Base-by-base conservation (phyloP, 176 grass and related monocot genomes). In the Oryza meridionalis region DNA sequence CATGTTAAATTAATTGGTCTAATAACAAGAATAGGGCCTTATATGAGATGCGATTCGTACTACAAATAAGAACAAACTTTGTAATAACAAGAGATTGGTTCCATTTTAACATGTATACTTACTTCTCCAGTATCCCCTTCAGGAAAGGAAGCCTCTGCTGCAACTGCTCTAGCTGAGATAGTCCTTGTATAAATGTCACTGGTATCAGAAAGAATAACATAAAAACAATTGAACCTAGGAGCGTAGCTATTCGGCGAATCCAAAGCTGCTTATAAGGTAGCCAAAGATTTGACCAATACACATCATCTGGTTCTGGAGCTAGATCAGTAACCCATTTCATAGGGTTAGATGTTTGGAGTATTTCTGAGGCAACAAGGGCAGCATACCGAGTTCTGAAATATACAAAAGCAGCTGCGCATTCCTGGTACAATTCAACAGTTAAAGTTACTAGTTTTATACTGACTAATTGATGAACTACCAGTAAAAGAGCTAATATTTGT, bases 221-320 rank as follows among this genome's bases (percentile, higher is more conserved):
- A 45, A 92, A 96, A 72, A 94, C 75, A 77, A 94, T 76, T 81
- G 85, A 85, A 75, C 86, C 87, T 33, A 99, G 51, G 45, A 99
- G 85, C 44, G 90, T 99, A 73, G 61, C 71, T 72, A 96, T 96
- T 49, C 86, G 88, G 19, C 97, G 97, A 70, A 94, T 72, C 97
- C 97, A 99, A 25, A 99, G 87, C 86, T 96, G 90, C 45, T 75
- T 85, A 77, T 88, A 91, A 11, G 93, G 93, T 50, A 96, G 72
- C 97, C 97, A 99, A 85, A 96, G 86, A 82, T 99, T 99, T 55
- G 97, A 96, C 97, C 97, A 99, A 75, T 99, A 99, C 32, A 99
- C 78, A 58, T 99, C 97, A 81, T 94, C 78, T 55, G 97, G 93
- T 84, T 95, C 97, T 70, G 97, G 97, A 90, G 97, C 93, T 78